These are phyloP conservation scores for Skeletonema marinoi DNA, from an alignment of 108 stramenopile genomes.

Conservation along the genomic window DNA sequence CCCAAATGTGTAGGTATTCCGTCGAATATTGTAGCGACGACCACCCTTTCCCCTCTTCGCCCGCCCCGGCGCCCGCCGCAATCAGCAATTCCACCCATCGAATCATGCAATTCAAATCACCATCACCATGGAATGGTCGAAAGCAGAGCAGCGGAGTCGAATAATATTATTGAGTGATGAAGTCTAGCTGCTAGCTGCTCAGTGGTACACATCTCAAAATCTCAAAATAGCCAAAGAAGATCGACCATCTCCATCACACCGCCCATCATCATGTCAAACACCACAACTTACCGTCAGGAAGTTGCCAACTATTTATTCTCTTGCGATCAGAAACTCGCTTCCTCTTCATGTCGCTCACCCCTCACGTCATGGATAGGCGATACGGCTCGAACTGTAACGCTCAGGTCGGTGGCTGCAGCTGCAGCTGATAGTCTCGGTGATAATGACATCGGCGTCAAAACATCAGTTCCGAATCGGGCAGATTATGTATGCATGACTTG, in stretches of 20 bases:
- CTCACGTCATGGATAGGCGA: slow-evolving; percentile 23
- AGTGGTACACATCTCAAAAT: too few relatives aligned
- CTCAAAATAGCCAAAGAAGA: too few relatives aligned
- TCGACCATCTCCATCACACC: not conserved
- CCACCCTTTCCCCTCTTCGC: too few relatives aligned
- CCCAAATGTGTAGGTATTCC: too few relatives aligned
- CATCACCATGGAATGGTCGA: too few relatives aligned
- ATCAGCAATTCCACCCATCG: too few relatives aligned
- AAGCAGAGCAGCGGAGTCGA: too few relatives aligned
- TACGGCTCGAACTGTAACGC: slow-evolving; percentile 7
- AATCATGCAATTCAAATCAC: too few relatives aligned
- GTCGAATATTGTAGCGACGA: too few relatives aligned
- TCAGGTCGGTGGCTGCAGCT: slow-evolving; percentile 5
- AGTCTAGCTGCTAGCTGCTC: too few relatives aligned
- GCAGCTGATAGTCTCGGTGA: not conserved
- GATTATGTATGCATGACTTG: slow-evolving; percentile 36
- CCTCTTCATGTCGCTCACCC: not conserved
- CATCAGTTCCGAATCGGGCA: not conserved
- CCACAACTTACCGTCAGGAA: slow-evolving; percentile 11
- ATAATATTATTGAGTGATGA: too few relatives aligned
- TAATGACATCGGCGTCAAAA: not conserved
- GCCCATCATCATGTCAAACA: not conserved
- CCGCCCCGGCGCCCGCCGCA: too few relatives aligned
- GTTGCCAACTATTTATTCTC: slow-evolving; percentile 5
- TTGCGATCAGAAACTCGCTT: not conserved